Evolutionary conservation across 2,329 filamentous ascomycete genomes (phyloP), one percentile per base, ranked within the genome.

Genomic region (Claviceps citrina): DNA sequence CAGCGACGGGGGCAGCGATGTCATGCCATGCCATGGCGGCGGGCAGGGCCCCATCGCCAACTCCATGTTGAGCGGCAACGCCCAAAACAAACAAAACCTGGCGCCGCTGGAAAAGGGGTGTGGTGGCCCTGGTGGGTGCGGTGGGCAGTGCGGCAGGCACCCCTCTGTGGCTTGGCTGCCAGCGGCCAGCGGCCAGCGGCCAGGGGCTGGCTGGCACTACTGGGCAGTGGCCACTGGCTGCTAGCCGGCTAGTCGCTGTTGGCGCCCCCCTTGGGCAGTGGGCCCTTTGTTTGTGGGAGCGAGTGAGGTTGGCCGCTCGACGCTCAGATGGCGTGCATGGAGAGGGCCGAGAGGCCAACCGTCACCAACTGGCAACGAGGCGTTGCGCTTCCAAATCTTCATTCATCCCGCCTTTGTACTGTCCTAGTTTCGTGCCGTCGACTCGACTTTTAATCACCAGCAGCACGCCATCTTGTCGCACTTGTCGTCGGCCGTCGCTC

Each of bases 21-120:
- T 24, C 22, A 24, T 24, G 22, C 22, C 22, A 24, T 24, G 22
- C 22, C 22, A 24, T 5, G 22, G n/a, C n/a, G n/a, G n/a, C n/a
- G n/a, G n/a, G n/a, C n/a, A n/a, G 22, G 22, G 5, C 9, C 33
- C 41, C 27, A 33, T 39, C 40, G 20, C 25, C 36, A 41, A 36
- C 32, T 40, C 31, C 27, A 25, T 18, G 20, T 30, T 24, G 24
- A 35, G 31, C 26, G 36, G 37, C n/a, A n/a, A 8, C 22, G 8
- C 22, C 22, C 28, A 33, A 27, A 33, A 26, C 37, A 39, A 31
- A 16, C 26, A 20, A 34, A 31, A 16, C 25, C 38, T 30, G 24
- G 38, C 31, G 8, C 20, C 13, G 31, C 12, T 10, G 9, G 10
- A 22, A 22, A 39, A 31, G 24, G 31, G 31, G 41, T 32, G 32